phyloP scores from a whole-genome alignment of 768 basidiomycete species.

The Lactifluus subvellereus region DNA sequence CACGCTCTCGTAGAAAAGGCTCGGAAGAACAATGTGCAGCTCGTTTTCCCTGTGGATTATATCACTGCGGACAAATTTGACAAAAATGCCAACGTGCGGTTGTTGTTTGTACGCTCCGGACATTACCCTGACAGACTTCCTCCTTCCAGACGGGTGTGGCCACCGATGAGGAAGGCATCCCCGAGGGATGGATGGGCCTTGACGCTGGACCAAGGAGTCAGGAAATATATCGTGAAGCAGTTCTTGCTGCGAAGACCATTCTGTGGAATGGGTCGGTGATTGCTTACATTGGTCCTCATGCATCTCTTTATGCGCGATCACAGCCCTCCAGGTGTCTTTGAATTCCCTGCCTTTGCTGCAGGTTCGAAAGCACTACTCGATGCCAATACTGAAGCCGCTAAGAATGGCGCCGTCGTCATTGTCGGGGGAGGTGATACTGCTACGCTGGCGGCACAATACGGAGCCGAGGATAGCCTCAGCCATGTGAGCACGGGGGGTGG shows the following conservation, averaged over 20 bases:
- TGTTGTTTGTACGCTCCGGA: neutral
- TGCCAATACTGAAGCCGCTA: conserved; percentile 80
- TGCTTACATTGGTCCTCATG: neutral
- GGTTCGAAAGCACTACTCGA: conserved; percentile 83
- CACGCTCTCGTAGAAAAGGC: conserved; percentile 82
- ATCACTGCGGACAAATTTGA: conserved; percentile 93
- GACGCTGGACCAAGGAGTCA: conserved; percentile 85
- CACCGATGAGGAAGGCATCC: conserved; percentile 82
- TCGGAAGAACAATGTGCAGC: conserved; percentile 82
- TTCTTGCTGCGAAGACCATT: conserved; percentile 87
- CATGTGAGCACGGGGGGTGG: conserved; percentile 97
- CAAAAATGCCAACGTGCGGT: conserved; percentile 75
- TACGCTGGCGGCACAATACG: conserved; percentile 87
- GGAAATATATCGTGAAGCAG: conserved; percentile 71
- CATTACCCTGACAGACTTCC: neutral
- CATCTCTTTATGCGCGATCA: conserved; percentile 6
- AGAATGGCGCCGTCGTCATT: conserved; percentile 85
- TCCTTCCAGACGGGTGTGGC: conserved; percentile 56
- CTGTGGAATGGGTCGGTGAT: conserved; percentile 84
- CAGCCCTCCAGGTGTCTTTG: conserved; percentile 96
- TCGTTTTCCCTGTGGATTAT: conserved; percentile 95
- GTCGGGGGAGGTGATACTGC: conserved; percentile 96
- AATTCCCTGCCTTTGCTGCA: conserved; percentile 84
- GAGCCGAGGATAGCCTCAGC: conserved; percentile 81
- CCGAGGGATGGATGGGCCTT: conserved; percentile 91